Evolutionary conservation across 805 yeast species (phyloP).

Genomic region (Saccharomycopsis sp.): DNA sequence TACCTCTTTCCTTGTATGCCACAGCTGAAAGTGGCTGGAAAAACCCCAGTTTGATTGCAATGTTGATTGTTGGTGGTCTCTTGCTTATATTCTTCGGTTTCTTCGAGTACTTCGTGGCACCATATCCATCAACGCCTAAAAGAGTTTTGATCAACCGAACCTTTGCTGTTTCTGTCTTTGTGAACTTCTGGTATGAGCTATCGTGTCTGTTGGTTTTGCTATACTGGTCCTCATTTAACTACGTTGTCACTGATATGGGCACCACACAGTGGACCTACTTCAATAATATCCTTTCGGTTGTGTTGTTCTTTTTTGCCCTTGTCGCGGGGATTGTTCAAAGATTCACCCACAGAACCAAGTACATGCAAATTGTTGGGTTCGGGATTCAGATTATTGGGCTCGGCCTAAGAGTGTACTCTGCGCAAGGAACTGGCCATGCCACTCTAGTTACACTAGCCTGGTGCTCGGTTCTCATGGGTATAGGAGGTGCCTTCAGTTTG

Average conservation of each 20-base stretch:
- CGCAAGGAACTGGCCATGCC: conserved; percentile 22
- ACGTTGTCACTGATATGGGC: conserved; percentile 29
- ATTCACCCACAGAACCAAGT: conserved; percentile 33
- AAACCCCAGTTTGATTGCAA: conserved; percentile 37
- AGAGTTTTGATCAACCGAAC: conserved; percentile 33
- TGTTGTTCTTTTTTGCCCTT: conserved; percentile 33
- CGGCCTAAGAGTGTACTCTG: conserved; percentile 25
- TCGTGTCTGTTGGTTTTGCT: conserved; percentile 28
- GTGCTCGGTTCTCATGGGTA: conserved; percentile 32
- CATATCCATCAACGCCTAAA: conserved; percentile 34
- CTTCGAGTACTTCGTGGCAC: conserved; percentile 33
- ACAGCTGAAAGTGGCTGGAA: conserved; percentile 31
- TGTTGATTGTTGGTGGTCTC: conserved; percentile 36
- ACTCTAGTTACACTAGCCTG: conserved; percentile 25
- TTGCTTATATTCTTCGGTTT: conserved; percentile 30
- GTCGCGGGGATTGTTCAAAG: conserved; percentile 32
- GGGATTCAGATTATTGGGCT: conserved; percentile 30
- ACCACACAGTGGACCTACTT: conserved; percentile 33
- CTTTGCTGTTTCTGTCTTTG: conserved; percentile 30
- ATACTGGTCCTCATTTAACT: conserved; percentile 32
- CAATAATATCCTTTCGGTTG: conserved; percentile 33
- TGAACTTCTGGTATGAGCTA: conserved; percentile 30
- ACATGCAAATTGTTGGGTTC: conserved; percentile 31
- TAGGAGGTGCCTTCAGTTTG: conserved; percentile 35
- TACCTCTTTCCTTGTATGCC: conserved; percentile 34